These are phyloP conservation scores for Edaphochlamys debaryana DNA, from an alignment of 139 green algal genomes.

Conservation along the genomic window DNA sequence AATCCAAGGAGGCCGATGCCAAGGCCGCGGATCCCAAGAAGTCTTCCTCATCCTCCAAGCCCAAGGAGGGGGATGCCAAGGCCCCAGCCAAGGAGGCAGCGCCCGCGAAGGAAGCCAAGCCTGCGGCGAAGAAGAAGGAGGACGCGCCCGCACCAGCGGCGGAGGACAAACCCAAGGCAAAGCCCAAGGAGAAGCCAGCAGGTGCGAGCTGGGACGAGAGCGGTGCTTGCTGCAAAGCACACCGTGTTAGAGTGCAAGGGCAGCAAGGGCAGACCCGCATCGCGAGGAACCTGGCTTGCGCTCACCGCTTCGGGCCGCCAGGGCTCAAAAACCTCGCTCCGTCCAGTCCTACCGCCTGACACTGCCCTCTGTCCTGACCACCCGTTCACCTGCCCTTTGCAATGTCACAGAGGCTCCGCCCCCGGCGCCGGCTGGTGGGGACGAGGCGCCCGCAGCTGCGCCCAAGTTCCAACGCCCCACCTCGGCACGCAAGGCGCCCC, in stretches of 20 bases:
- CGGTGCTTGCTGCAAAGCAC: no score
- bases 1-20: background rate
- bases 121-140: slow-evolving; percentile 36
- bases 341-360: no score
- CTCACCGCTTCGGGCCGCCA: no score
- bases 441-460: background rate
- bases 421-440: background rate
- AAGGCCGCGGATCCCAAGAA: background rate
- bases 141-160: background rate
- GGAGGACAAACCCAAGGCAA: background rate
- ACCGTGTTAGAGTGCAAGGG: no score
- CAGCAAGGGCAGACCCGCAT: no score
- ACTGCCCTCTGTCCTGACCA: no score
- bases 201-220: no score
- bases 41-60: slow-evolving; percentile 11
- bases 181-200: slow-evolving; percentile 3
- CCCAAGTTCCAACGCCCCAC: slow-evolving; percentile 45
- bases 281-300: no score
- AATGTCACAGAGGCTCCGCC: background rate
- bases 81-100: no score
- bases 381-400: no score
- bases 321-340: no score
- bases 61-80: no score
- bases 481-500: slow-evolving; percentile 67
- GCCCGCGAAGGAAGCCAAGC: slow-evolving; percentile 1